Base-by-base conservation (phyloP, 257 asterid species). In the Capsicum chinense region DNA sequence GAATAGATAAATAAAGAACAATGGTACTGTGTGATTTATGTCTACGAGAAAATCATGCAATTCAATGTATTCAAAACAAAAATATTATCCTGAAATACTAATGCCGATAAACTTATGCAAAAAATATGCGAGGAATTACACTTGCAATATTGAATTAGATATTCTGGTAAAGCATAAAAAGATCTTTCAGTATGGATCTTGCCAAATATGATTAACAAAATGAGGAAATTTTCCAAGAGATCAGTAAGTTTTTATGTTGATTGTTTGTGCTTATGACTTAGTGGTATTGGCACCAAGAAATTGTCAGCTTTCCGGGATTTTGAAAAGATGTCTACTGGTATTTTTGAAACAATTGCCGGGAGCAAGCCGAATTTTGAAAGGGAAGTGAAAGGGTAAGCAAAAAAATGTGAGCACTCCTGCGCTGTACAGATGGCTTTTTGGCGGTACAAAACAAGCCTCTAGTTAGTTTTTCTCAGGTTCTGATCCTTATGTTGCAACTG, bases 391-490 rank as follows among this genome's bases (percentile, higher is more conserved):
- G 17, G 26, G 70, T 2, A 26, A 5, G 16, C 11, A 63, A 63
- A 10, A 63, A 63, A 11, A 26, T 63, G 9, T 11, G 44, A 63
- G 2, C 16, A 9, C 7, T 3, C 1, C 3, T 60, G 3, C 15
- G 9, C 37, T 19, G 19, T 19, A 19, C 6, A 7, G n/a, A 58
- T 8, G 2, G 1, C 33, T 16, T 59, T 59, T 59, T 7, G 64
- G 42, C 42, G 42, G 42, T 39, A 39, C 81, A 26, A 76, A 76
- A 76, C 19, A 54, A 26, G 42, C 57, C 63, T 50, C 63, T 76
- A 50, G 63, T 76, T 52, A 76, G 63, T 76, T 26, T 26, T 26
- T 76, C 47, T 76, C 48, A 76, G 48, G 59, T 76, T 76, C 14
- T 76, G 62, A 48, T 76, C n/a, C 21, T 74, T 50, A 50, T 71